Base-by-base conservation (phyloP, 495 filamentous ascomycete genomes). In the Tuber borchii region DNA sequence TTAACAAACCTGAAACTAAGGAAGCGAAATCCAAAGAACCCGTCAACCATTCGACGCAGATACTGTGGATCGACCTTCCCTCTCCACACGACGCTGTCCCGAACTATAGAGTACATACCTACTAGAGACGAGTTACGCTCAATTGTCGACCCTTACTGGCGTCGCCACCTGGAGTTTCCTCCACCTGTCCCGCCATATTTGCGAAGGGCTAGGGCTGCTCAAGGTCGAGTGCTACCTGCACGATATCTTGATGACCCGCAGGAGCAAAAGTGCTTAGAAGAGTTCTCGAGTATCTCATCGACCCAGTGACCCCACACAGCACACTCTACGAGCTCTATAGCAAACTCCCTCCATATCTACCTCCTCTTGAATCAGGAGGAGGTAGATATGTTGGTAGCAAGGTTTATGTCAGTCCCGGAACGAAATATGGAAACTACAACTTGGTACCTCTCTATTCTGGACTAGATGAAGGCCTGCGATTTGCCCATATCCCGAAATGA, bases 361-460 rank as follows among this genome's bases (percentile, higher is more conserved):
- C 93, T 88, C 4, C 87, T 90, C 74, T 84, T 99, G 5, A 84
- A 87, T 6, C 84, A 87, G 40, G 81, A 83, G 8, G 84, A 87
- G 0, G 88, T 93, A 20, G 89, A 90, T 71, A 83, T 83, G 40
- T 86, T 97, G n/a, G 84, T 97, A 72, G 87, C 87, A 34, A 87
- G 88, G 73, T 87, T 99, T 45, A 90, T 91, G 39, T 86, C 87
- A 81, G 87, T 90, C 12, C 86, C 90, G 69, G 84, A 83, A 31
- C 89, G 89, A 71, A 84, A 87, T 71, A 84, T 87, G 68, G 79
- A 83, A 48, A 87, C 88, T 3, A 93, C 93, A 90, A 82, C 95
- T 73, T 91, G 92, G 45, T 98, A 93, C 82, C 89, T 97, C 68
- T 89, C 90, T 6, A 85, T 97, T 45, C 85, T 97, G 22, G 91